Conservation (phyloP, 768 basidiomycete species). For the Kondoa malvinella region DNA sequence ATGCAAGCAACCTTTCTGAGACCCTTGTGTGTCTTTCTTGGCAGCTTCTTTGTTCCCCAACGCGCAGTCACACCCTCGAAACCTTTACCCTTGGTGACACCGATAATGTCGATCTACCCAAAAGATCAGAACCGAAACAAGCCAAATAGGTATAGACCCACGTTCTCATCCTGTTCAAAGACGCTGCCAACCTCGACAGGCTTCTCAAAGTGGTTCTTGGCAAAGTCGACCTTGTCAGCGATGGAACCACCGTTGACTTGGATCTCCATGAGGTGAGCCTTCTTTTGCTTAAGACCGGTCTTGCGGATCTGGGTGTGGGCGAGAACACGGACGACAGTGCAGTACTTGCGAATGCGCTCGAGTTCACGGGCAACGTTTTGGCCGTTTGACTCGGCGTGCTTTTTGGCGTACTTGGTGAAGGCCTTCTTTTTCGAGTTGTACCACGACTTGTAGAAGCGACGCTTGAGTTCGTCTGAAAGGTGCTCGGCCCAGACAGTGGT, state of each 20-base stretch:
- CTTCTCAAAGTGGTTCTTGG: conserved; percentile 90
- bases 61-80: conserved; percentile 99
- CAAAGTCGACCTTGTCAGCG: conserved; percentile 93
- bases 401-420: conserved; percentile 99
- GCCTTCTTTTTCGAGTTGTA: conserved; percentile 99
- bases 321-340: conserved; percentile 97
- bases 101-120: conserved; percentile 64
- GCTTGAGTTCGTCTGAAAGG: conserved; percentile 91
- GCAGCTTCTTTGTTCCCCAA: conserved; percentile 98
- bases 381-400: conserved; percentile 85
- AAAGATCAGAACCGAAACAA: neutral
- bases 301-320: conserved; percentile 98
- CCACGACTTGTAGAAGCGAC: conserved; percentile 78
- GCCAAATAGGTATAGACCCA: neutral
- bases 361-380: conserved; percentile 86
- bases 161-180: conserved; percentile 89
- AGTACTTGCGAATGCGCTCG: conserved; percentile 99
- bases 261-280: conserved; percentile 99
- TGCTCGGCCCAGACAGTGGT: conserved; percentile 96
- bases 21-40: conserved; percentile 98
- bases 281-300: conserved; percentile 96
- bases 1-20: conserved; percentile 99
- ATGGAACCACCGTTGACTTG: conserved; percentile 90
- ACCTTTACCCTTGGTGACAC: conserved; percentile 97
- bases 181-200: conserved; percentile 64